Evolutionary conservation across 441 rosid species (phyloP).

Genomic region (Adansonia rubrostipa): DNA sequence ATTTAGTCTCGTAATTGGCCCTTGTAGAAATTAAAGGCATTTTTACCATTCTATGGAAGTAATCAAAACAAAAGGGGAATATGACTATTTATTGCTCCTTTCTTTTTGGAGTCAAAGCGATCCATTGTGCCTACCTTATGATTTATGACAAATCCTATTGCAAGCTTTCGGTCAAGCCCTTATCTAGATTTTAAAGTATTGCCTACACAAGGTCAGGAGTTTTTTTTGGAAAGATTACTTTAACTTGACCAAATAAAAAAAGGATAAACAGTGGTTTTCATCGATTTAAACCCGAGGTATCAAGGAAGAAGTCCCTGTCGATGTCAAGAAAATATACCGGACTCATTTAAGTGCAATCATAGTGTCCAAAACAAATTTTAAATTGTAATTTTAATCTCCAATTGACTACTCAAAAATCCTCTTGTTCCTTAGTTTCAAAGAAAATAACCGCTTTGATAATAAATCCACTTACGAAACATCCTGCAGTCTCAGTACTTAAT

Average conservation of each 20-base stretch:
- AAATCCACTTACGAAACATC: background rate
- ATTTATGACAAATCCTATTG: background rate
- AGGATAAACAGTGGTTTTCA: background rate
- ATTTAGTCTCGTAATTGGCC: background rate
- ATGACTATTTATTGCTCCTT: background rate
- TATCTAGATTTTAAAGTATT: background rate
- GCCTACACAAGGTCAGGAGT: background rate
- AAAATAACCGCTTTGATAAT: background rate
- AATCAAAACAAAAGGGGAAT: background rate
- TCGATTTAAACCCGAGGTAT: background rate
- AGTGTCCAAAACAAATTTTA: background rate
- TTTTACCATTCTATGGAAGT: background rate
- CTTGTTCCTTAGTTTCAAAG: background rate
- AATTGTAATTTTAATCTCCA: background rate
- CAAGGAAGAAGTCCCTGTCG: background rate
- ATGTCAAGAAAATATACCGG: background rate
- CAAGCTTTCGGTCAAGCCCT: slow-evolving; percentile 9
- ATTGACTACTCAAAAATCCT: background rate
- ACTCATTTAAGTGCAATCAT: background rate
- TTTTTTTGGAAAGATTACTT: background rate
- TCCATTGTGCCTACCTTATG: no score
- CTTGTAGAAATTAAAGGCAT: background rate
- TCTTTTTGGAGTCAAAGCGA: background rate
- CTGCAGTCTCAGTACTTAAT: background rate
- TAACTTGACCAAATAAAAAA: background rate